A percentile compares a stretch with the other conserved stretches of the same genome.
Conservation (phyloP, 2,329 filamentous ascomycete species). For the Geosmithia putterillii region DNA sequence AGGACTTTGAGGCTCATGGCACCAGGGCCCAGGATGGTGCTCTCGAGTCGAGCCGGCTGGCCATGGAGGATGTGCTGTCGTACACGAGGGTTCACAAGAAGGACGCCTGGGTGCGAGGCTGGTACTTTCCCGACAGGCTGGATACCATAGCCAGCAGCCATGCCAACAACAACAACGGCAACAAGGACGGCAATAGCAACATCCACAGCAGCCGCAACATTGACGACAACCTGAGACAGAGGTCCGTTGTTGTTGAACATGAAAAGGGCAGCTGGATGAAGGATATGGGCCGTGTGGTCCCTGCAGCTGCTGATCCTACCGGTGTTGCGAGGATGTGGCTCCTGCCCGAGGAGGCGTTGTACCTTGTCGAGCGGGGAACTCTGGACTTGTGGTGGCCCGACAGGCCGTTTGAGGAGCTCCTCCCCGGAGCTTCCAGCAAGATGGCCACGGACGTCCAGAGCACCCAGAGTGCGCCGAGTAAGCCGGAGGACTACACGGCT, state of each 20-base stretch:
- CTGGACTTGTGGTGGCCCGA: slow-evolving; percentile 78
- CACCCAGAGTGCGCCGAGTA: slow-evolving; percentile 7
- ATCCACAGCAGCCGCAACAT: slow-evolving; percentile 15
- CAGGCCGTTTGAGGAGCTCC: slow-evolving; percentile 33
- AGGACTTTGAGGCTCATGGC: slow-evolving; percentile 92
- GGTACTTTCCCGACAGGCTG: slow-evolving; percentile 58
- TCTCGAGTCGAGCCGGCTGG: slow-evolving; percentile 69
- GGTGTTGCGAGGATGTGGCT: slow-evolving; percentile 63
- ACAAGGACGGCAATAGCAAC: neutral
- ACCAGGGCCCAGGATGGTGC: slow-evolving; percentile 69
- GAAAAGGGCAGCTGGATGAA: slow-evolving; percentile 61
- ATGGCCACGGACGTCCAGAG: neutral
- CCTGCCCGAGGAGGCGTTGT: slow-evolving; percentile 83
- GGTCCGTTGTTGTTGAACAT: slow-evolving; percentile 57
- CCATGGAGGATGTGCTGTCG: slow-evolving; percentile 79
- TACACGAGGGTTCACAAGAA: slow-evolving; percentile 64
- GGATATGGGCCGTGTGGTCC: slow-evolving; percentile 58
- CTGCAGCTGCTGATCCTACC: slow-evolving; percentile 39
- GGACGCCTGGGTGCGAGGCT: slow-evolving; percentile 54
- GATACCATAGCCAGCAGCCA: slow-evolving; percentile 11
- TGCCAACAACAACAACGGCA: slow-evolving; percentile 1
- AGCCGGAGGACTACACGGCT: slow-evolving; percentile 35
- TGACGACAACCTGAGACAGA: slow-evolving; percentile 22
- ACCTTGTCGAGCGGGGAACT: slow-evolving; percentile 75
- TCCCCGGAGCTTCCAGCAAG: slow-evolving; percentile 20